Base-by-base conservation (phyloP, 495 filamentous ascomycete genomes). In the Hypoxylon trugodes region DNA sequence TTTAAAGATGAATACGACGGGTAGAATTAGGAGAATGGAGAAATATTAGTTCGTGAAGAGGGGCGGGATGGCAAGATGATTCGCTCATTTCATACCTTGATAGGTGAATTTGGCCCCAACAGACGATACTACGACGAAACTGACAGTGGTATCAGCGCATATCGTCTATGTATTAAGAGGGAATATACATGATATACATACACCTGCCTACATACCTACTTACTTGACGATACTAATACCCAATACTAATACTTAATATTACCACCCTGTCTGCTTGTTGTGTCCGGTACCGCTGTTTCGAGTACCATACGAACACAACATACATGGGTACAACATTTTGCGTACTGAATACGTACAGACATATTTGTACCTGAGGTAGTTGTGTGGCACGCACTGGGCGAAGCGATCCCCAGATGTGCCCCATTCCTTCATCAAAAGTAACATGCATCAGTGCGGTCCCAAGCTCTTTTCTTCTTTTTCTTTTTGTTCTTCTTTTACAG, bases 371-470 rank as follows among this genome's bases (percentile, higher is more conserved):
- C n/a, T n/a, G 28, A 32, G 28, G 33, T 30, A 26, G 18, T 32
- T 47, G 30, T 45, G 46, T 30, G 35, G 56, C 28, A 40, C 40
- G 25, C 41, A 55, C 48, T n/a, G n/a, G 50, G 59, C 59, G 59
- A 62, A 55, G 59, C 49, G 59, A 62, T 62, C 50, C 59, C 59
- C 59, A 43, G 60, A 51, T 30, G 26, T 36, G 57, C 36, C 12
- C 47, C 36, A 53, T 25, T 36, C 49, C 40, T 41, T 33, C 33
- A 35, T 54, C n/a, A n/a, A 35, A 15, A 24, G 32, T 40, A 21
- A 42, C 26, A 61, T 38, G 33, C 13, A 7, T 26, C 12, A 30
- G 36, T 45, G 18, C 24, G 35, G 36, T 46, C 28, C 57, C 28
- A 51, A 43, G 35, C 28, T 24, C n/a, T n/a, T n/a, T n/a, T n/a